Base-by-base conservation (phyloP, 202 grass and related monocot genomes). In the Zizania palustris region DNA sequence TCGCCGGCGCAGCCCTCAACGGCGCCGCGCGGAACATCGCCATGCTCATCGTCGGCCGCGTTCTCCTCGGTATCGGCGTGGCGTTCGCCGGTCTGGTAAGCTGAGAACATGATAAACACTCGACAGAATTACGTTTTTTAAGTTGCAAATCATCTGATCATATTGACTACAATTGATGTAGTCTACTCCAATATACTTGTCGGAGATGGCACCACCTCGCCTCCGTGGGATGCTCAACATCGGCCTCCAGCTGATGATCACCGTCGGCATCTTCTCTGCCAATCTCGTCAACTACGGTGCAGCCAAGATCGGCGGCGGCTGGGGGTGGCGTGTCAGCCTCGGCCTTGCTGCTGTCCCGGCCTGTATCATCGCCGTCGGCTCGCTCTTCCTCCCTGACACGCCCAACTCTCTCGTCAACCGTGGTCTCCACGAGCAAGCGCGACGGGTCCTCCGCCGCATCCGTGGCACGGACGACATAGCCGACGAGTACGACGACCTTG, bases 41-140 rank as follows among this genome's bases (percentile, higher is more conserved):
- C 56, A 83, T 83, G 87, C 79, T 90, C 64, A 82, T 90, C 69
- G 45, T 83, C 38, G 87, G 87, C 10, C 87, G 87, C 20, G 48
- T 89, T 18, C 82, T 89, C 20, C 83, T 89, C 0, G 87, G 87
- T 48, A 1, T 90, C 37, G 87, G 83, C 59, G 79, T 86, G 7
- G 83, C 63, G 18, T 90, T 90, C 65, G 78, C 81, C 28, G 79
- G 41, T 19, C 86, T 85, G 45, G 85, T 87, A 42, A 16, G 60
- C n/a, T 35, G 11, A 4, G 5, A 28, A 28, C 28, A 28, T 28
- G 28, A 2, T 28, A 28, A 9, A 55, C 0, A 9, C n/a, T 55
- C 16, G 7, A 3, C 51, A 7, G n/a, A 55, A 20, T 28, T 28
- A 28, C 28, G 28, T 28, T 28, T 0, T 28, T 28, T 28, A 28